Percentiles rank a stretch among this genome's conserved stretches.
Evolutionary conservation across 1,139 yeast genomes (phyloP).

Genomic region (Torulaspora globosa): DNA sequence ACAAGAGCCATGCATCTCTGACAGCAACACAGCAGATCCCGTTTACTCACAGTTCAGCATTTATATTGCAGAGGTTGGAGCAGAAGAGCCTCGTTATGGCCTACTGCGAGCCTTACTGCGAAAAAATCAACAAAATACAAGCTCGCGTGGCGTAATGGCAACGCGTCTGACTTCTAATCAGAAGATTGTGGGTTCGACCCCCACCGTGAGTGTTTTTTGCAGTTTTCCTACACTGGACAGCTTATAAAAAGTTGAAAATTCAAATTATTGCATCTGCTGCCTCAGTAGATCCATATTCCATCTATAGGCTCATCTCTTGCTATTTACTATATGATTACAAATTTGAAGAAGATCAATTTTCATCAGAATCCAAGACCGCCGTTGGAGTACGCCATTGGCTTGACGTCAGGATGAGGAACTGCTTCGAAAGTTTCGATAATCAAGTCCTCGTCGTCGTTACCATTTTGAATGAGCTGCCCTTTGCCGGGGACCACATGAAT

Average conservation of each 20-base stretch:
- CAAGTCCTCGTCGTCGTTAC: slow-evolving; percentile 53
- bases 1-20: too few species aligned
- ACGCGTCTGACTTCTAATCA: slow-evolving; percentile 64
- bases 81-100: too few species aligned
- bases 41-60: too few species aligned
- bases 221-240: slow-evolving; percentile 9
- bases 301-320: not conserved
- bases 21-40: too few species aligned
- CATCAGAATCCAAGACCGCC: slow-evolving; percentile 36
- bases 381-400: slow-evolving; percentile 95
- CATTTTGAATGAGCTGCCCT: slow-evolving; percentile 28
- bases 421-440: slow-evolving; percentile 63
- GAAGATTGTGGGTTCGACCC: slow-evolving; percentile 64
- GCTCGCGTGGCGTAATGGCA: slow-evolving; percentile 63
- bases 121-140: not conserved
- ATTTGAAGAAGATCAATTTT: not conserved
- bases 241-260: not conserved
- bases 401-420: slow-evolving; percentile 84
- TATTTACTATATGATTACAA: slow-evolving; percentile 6
- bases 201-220: slow-evolving; percentile 49
- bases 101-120: not conserved
- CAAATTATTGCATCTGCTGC: not conserved
- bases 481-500: slow-evolving; percentile 50
- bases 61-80: too few species aligned
- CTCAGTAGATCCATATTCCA: not conserved